Evolutionary conservation across 495 filamentous ascomycete genomes (phyloP), one percentile per base, ranked within the genome.

Genomic region (Polyplosphaeria fusca): DNA sequence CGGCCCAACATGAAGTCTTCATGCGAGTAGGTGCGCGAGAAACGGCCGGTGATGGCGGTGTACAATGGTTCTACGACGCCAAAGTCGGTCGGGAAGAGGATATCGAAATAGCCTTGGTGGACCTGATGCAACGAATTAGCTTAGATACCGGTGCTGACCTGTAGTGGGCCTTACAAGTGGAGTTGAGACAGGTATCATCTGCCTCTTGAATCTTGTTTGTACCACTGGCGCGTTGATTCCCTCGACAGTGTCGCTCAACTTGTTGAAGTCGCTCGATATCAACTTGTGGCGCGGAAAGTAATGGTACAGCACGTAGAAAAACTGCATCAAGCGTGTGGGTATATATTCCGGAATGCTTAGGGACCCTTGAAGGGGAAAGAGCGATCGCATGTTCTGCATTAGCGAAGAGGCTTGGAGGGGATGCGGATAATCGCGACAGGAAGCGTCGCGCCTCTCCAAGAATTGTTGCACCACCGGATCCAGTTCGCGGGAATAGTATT

Each of bases 61-160:
- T 98, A 98, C 57, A 96, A 81, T 62, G 87, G 84, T 69, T 96
- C 88, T 69, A 91, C 80, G 35, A 91, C 84, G 28, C 80, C 77
- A 71, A 97, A 99, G 68, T 99, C 85, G 12, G 92, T 97, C 0
- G 93, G 93, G 73, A 99, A 99, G 65, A 99, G 82, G 69, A 99
- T 96, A 70, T 97, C 94, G 64, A 99, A 99, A 71, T 95, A 95
- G 12, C 93, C 94, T 75, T 99, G 94, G 61, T 95, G 89, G 16
- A 96, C 89, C 89, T 94, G 60, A 16, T 1, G 24, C 5, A 41
- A 20, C 19, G 2, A 5, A 13, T 57, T 53, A 64, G 46, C 38
- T 20, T 4, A n/a, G 1, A 12, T 32, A 1, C 18, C 23, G 2
- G 25, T 39, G 18, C 35, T 27, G 5, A 38, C 16, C 1, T 35